Percentiles rank a stretch among this genome's conserved stretches.
Evolutionary conservation across 176 grass and related monocot species (phyloP).

Genomic region (Cenchrus fungigraminus): DNA sequence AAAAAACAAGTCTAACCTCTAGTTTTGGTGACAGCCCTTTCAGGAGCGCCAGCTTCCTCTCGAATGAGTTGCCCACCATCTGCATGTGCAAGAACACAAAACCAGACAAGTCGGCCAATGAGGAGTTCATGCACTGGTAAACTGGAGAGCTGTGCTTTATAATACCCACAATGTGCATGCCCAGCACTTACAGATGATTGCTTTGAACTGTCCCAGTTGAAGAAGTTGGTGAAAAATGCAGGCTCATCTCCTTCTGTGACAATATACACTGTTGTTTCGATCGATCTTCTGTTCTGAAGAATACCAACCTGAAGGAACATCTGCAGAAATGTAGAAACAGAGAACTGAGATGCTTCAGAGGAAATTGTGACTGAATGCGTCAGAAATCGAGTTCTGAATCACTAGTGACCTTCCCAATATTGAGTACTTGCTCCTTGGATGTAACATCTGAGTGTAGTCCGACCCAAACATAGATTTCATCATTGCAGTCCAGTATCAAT

Average conservation of each 20-base stretch:
- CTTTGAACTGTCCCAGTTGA: conserved; percentile 80
- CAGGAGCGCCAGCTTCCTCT: conserved; percentile 78
- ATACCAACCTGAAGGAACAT: conserved; percentile 64
- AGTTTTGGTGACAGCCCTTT: conserved; percentile 64
- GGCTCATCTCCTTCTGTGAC: conserved; percentile 86
- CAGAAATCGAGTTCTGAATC: conserved; percentile 9
- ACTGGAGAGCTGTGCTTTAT: not conserved
- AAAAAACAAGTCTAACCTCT: conserved; percentile 42
- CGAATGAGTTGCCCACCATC: conserved; percentile 86
- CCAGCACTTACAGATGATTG: conserved; percentile 43
- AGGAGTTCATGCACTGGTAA: not conserved
- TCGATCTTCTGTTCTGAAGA: conserved; percentile 44
- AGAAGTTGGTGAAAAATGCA: conserved; percentile 76
- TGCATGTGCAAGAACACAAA: conserved; percentile 42
- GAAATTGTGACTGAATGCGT: not conserved
- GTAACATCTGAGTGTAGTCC: conserved; percentile 59
- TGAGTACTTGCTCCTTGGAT: conserved; percentile 60
- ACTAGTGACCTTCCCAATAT: conserved; percentile 63
- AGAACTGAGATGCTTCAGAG: not conserved
- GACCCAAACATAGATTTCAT: conserved; percentile 79
- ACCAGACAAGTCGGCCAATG: not conserved
- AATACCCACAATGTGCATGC: not conserved
- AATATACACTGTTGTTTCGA: conserved; percentile 54
- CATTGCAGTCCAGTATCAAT: conserved; percentile 69
- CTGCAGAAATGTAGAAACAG: conserved; percentile 50